These are phyloP conservation scores for Cyberlindnera samutprakarnensis DNA, from an alignment of 805 yeast species.

Conservation along the genomic window DNA sequence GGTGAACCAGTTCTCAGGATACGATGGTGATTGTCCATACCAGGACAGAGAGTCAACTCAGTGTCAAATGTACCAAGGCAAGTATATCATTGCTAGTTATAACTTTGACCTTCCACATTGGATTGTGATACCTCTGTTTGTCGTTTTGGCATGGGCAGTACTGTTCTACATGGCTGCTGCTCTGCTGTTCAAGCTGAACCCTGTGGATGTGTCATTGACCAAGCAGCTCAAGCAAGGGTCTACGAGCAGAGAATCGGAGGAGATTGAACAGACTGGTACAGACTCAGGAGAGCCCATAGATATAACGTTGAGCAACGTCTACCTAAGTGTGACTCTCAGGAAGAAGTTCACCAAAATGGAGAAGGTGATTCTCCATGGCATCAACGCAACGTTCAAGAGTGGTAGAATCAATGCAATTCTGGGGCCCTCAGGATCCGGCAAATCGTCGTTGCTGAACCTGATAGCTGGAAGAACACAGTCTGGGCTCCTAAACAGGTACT, in stretches of 20 bases:
- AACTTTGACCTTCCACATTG: slow-evolving; percentile 56
- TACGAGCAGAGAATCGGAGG: slow-evolving; percentile 2
- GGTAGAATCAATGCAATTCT: slow-evolving; percentile 59
- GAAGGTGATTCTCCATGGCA: slow-evolving; percentile 15
- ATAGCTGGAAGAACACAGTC: slow-evolving; percentile 53
- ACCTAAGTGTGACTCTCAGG: slow-evolving; percentile 11
- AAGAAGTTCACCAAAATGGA: slow-evolving; percentile 3
- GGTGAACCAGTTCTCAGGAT: slow-evolving; percentile 60
- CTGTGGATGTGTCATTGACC: slow-evolving; percentile 22
- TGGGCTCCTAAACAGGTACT: slow-evolving; percentile 19
- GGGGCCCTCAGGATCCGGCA: slow-evolving; percentile 83
- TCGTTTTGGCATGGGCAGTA: slow-evolving; percentile 49
- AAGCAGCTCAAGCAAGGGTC: slow-evolving; percentile 12
- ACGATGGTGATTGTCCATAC: slow-evolving; percentile 50
- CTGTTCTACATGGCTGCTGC: slow-evolving; percentile 45
- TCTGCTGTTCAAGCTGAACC: slow-evolving; percentile 38
- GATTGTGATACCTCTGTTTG: slow-evolving; percentile 58
- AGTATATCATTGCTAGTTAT: slow-evolving; percentile 40
- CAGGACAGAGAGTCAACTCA: slow-evolving; percentile 17
- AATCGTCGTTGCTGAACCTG: slow-evolving; percentile 56
- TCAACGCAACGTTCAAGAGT: slow-evolving; percentile 19
- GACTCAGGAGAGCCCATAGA: slow-evolving; percentile 10
- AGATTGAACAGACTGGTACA: background rate
- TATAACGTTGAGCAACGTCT: slow-evolving; percentile 9
- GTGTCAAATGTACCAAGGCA: slow-evolving; percentile 47